Conservation (phyloP, 1,139 yeast species). For the Hansenula anomala region DNA sequence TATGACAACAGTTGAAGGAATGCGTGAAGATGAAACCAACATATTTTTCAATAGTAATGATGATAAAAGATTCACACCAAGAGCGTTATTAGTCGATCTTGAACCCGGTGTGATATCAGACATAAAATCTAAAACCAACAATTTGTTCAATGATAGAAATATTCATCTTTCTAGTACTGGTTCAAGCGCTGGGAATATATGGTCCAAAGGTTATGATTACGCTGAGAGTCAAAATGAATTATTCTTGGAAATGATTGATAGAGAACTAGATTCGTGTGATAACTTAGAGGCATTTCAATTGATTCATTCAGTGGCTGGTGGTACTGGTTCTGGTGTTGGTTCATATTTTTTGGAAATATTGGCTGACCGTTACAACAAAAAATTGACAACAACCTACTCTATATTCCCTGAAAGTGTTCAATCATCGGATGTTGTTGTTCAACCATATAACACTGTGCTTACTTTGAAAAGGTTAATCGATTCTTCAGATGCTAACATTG, state of each 20-base stretch:
- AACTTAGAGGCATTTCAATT: constrained; percentile 86
- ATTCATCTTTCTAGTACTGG: constrained; percentile 77
- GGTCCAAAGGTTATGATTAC: constrained; percentile 87
- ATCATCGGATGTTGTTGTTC: constrained; percentile 92
- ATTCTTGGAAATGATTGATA: constrained; percentile 74
- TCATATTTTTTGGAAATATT: constrained; percentile 73
- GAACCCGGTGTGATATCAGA: constrained; percentile 87
- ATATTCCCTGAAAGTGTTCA: constrained; percentile 78
- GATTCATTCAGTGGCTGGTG: constrained; percentile 96
- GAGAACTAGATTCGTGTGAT: constrained; percentile 90
- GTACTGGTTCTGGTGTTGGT: constrained; percentile 96
- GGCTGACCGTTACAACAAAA: constrained; percentile 79
- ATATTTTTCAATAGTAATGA: constrained; percentile 80
- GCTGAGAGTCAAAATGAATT: constrained; percentile 70
- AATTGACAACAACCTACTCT: constrained; percentile 78
- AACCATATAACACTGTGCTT: constrained; percentile 86
- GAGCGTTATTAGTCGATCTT: constrained; percentile 78
- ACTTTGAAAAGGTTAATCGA: constrained; percentile 80
- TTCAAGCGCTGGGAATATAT: constrained; percentile 91
- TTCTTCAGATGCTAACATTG: constrained; percentile 79
- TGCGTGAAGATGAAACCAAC: constrained; percentile 71
- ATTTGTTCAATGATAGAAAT: constrained; percentile 81
- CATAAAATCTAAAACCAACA: constrained; percentile 49
- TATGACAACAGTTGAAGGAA: constrained; percentile 27
- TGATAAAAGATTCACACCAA: constrained; percentile 76